phyloP scores from a whole-genome alignment of 108 stramenopile species.

The Licmophora abbreviata region DNA sequence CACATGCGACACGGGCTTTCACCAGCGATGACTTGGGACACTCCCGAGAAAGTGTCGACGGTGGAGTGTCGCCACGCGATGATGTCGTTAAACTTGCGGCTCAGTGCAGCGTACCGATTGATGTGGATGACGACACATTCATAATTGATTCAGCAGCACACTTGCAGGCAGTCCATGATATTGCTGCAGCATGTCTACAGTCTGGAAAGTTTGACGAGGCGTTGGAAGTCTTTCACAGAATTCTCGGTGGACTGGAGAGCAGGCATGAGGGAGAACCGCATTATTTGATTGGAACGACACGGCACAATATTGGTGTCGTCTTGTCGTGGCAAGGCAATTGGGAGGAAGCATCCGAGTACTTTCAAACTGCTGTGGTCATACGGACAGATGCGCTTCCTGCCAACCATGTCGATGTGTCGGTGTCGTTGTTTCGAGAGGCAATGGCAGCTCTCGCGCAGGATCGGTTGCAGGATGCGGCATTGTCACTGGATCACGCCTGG shows the following conservation, averaged over 20 bases:
- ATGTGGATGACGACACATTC: conserved; percentile 54
- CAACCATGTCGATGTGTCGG: conserved; percentile 31
- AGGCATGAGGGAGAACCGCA: conserved; percentile 7
- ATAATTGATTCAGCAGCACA: conserved; percentile 32
- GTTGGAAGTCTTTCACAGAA: conserved; percentile 28
- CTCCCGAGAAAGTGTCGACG: background rate
- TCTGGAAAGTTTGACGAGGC: conserved; percentile 23
- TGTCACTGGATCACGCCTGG: conserved; percentile 20
- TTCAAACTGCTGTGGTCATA: conserved; percentile 25
- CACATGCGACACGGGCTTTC: conserved; percentile 3
- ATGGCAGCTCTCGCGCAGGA: conserved; percentile 30
- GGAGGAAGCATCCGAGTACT: conserved; percentile 18
- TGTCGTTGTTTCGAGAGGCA: conserved; percentile 27
- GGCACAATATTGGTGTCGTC: conserved; percentile 49
- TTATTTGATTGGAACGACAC: conserved; percentile 22
- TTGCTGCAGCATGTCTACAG: conserved; percentile 21
- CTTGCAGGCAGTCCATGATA: conserved; percentile 31
- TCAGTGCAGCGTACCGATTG: conserved; percentile 36
- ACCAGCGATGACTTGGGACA: background rate
- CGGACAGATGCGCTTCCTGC: conserved; percentile 19
- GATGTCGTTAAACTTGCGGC: conserved; percentile 27
- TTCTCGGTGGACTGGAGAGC: conserved; percentile 20
- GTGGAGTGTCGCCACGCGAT: conserved; percentile 10
- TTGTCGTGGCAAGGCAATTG: conserved; percentile 26
- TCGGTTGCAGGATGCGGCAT: conserved; percentile 14